Evolutionary conservation across 129 eudicot genomes (phyloP), one percentile per base, ranked within the genome.

Genomic region (Ambrosia trifida): DNA sequence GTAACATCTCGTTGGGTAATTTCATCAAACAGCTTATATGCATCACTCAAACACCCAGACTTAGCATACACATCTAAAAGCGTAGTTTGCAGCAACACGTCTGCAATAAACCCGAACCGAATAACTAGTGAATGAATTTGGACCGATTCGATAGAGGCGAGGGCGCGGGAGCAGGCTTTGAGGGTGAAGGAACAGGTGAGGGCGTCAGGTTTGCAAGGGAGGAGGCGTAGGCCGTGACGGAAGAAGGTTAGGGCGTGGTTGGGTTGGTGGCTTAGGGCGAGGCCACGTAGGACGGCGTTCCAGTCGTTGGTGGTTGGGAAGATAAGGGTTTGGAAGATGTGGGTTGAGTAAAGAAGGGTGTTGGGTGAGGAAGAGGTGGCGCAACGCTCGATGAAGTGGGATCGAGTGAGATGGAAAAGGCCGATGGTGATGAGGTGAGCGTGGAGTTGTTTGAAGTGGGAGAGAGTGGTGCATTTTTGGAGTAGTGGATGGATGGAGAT

Each of bases 221-320:
- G 70, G 16, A 78, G 46, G 13, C 89, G 86, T 31, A 78, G 70
- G 84, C 91, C 89, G 44, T 84, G 35, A 56, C 84, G 75, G 82
- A 73, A 93, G 30, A 50, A 71, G 18, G 77, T 4, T 70, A 87
- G 62, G 36, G 96, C 98, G 46, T 76, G 33, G 67, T 73, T 47
- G 14, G 95, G 96, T 24, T 80, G 79, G 53, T 66, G 76, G 71
- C 84, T 83, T 60, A 70, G 81, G 8, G 96, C 89, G 40, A 64
- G 85, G 76, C 96, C 96, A 4, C 98, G 96, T 28, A 93, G 82
- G 66, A 93, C 45, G 75, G 98, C 95, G 85, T 92, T 92, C 95
- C 89, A 89, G 76, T 92, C 98, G 17, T 89, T 89, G 30, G 89
- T 89, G 47, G 43, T 50, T 5, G 98, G 96, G 65, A 16, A 62